Evolutionary conservation across 768 basidiomycete species (phyloP).

Genomic region (Rhodotorula kratochvilovae): DNA sequence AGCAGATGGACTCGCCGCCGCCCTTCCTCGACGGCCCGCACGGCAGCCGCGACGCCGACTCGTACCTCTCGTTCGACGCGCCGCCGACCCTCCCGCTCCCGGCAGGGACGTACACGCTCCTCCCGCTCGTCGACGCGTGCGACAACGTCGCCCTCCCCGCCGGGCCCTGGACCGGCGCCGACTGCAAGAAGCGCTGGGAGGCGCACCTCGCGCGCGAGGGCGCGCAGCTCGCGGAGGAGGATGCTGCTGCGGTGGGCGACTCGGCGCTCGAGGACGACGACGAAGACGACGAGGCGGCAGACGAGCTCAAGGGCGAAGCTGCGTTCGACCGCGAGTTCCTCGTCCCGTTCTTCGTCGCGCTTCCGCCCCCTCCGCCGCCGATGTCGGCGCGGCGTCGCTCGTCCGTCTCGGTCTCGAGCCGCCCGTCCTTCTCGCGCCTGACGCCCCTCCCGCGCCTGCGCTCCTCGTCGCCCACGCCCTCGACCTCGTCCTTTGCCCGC

Average conservation of each 20-base stretch:
- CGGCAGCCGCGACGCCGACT: neutral
- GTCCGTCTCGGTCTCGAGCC: constrained; percentile 49
- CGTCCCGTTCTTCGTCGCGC: constrained; percentile 39
- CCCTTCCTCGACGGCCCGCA: neutral
- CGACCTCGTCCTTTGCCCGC: neutral
- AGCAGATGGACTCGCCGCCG: neutral
- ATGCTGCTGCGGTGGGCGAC: neutral
- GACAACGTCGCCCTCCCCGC: constrained; percentile 61
- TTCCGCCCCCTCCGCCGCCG: neutral
- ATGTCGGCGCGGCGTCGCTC: neutral
- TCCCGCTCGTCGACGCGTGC: constrained; percentile 64
- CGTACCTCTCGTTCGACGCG: neutral
- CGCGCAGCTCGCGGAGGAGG: neutral
- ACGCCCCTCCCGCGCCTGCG: constrained; percentile 50
- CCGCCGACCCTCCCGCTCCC: constrained; percentile 21
- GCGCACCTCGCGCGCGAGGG: neutral
- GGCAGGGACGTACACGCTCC: constrained; percentile 42
- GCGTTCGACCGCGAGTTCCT: constrained; percentile 33
- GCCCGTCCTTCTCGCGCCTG: constrained; percentile 56
- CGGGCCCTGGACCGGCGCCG: constrained; percentile 45
- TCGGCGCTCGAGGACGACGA: constrained; percentile 26
- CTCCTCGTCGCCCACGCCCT: neutral
- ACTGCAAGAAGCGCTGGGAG: constrained; percentile 48
- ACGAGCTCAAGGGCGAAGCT: no score
- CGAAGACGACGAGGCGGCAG: constrained; percentile 9